These are phyloP conservation scores for Theileria sp. DNA, from an alignment of 169 alveolate species.

Conservation along the genomic window DNA sequence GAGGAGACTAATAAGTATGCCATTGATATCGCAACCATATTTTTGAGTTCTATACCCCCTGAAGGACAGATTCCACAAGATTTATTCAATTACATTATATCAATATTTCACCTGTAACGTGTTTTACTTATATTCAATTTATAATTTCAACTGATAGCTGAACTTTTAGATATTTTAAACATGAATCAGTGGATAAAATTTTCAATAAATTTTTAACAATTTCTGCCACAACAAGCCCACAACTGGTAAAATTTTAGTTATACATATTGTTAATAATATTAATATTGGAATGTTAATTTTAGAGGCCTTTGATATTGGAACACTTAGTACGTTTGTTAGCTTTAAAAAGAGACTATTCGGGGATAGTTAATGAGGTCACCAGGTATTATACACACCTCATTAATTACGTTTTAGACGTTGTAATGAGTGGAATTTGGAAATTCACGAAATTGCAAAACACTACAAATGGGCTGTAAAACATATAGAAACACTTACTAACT, in stretches of 20 bases:
- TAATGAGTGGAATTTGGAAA: slow-evolving; percentile 64
- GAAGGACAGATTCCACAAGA: slow-evolving; percentile 53
- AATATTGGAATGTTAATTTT: not conserved
- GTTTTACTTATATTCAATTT: not conserved
- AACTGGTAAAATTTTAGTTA: slow-evolving; percentile 28
- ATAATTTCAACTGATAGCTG: not conserved
- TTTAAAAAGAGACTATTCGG: not conserved
- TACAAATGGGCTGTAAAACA: slow-evolving; percentile 55
- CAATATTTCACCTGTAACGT: slow-evolving; percentile 36
- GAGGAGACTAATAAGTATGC: slow-evolving; percentile 37
- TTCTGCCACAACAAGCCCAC: slow-evolving; percentile 53
- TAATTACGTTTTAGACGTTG: slow-evolving; percentile 23
- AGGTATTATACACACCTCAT: slow-evolving; percentile 7
- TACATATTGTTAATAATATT: not conserved
- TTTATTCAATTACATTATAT: slow-evolving; percentile 34
- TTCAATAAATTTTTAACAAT: slow-evolving; percentile 44
- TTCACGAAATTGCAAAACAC: slow-evolving; percentile 49
- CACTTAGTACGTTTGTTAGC: slow-evolving; percentile 49
- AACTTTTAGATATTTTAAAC: not conserved
- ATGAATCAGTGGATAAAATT: slow-evolving; percentile 1
- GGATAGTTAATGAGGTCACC: slow-evolving; percentile 30
- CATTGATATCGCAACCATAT: slow-evolving; percentile 35
- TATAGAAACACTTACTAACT: slow-evolving; percentile 23
- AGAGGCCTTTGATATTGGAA: slow-evolving; percentile 50
- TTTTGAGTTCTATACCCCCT: slow-evolving; percentile 54